Evolutionary conservation across 495 filamentous ascomycete species (phyloP), one percentile per base, ranked within the genome.

Genomic region (Penicillium paradoxum): DNA sequence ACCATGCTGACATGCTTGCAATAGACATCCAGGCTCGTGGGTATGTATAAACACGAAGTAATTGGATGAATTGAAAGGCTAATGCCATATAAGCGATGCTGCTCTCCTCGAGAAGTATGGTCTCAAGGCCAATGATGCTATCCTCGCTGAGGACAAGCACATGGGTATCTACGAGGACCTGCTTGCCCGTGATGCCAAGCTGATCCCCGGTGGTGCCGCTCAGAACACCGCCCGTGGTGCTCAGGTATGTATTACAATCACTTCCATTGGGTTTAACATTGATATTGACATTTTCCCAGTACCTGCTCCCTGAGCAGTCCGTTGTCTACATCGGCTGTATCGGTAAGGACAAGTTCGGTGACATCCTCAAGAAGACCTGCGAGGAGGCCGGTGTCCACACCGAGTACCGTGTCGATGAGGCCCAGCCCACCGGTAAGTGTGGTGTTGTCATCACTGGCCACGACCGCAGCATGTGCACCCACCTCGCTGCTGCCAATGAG

Each of bases 191-290:
- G 82, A 91, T 59, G 91, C 91, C 56, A 96, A 95, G 76, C 79
- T 96, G 66, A 90, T 99, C 70, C 90, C 93, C 49, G 93, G 93
- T 64, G 93, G 93, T 66, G 95, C 95, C 53, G 93, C 95, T 22
- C 93, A 99, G 73, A 99, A 99, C 82, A 92, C 92, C 50, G 93
- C 95, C 61, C 87, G 93, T 63, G 93, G 93, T 63, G 95, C 91
- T 50, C 89, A 86, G 75, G 83, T 85, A 76, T 30, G 45, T 17
- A n/a, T 17, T 11, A 33, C 36, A 21, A 1, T 11, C 4, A 2
- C 8, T 2, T 13, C 18, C 19, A 4, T 29, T 37, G 7, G 9
- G 5, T 25, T 19, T 7, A 29, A 49, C 4, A 7, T 30, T 19
- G 36, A 14, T 48, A 13, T 38, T 57, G 42, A 70, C 43, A 19